A percentile compares a stretch with the other conserved stretches of the same genome.
Evolutionary conservation across 257 asterid genomes (phyloP).

Genomic region (Prunella vulgaris): DNA sequence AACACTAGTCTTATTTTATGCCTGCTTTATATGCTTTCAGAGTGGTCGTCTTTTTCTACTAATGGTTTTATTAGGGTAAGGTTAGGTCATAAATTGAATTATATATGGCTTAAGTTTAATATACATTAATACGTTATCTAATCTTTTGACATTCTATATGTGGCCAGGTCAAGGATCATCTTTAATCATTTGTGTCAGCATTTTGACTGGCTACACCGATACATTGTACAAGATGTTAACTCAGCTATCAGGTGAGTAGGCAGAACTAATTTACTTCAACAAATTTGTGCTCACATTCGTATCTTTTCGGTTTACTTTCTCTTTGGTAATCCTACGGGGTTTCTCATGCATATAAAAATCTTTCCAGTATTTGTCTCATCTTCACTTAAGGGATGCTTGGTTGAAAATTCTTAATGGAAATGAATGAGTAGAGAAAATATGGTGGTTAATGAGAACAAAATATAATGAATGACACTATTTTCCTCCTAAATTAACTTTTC

Average conservation of each 20-base stretch:
- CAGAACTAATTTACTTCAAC: background rate
- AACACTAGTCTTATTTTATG: background rate
- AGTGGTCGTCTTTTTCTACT: background rate
- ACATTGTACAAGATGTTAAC: constrained; percentile 86
- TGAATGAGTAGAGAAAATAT: no score
- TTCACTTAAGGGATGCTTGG: background rate
- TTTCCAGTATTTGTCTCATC: constrained; percentile 1
- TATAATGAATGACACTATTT: no score
- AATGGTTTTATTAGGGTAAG: background rate
- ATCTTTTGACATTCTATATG: constrained; percentile 20
- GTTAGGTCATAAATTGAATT: background rate
- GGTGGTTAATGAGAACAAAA: no score
- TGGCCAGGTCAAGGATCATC: constrained; percentile 96
- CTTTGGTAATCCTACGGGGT: background rate
- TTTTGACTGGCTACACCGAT: constrained; percentile 94
- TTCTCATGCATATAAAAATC: background rate
- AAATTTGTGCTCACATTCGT: background rate
- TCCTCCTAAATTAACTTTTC: no score
- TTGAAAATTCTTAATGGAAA: no score
- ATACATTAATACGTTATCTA: background rate
- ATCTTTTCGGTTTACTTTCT: background rate
- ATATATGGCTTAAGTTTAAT: background rate
- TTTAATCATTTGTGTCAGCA: constrained; percentile 83
- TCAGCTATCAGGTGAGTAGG: constrained; percentile 70
- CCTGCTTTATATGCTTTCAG: background rate